Evolutionary conservation across 805 yeast species (phyloP).

Genomic region (Wickerhamomyces silvicola): DNA sequence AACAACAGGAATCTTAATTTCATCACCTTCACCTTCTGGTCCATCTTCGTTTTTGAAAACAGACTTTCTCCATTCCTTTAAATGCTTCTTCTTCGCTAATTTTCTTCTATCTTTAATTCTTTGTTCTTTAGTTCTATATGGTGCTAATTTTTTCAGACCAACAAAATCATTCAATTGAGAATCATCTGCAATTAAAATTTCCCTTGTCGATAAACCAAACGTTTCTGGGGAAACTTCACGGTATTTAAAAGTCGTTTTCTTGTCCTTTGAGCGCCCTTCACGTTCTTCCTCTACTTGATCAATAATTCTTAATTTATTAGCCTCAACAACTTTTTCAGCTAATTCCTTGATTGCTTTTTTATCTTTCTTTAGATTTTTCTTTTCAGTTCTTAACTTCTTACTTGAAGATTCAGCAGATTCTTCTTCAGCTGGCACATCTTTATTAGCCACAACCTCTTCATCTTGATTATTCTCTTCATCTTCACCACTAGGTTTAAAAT

Average conservation of each 20-base stretch:
- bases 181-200: slow-evolving; percentile 87
- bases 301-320: slow-evolving; percentile 55
- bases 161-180: slow-evolving; percentile 74
- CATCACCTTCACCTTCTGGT: slow-evolving; percentile 20
- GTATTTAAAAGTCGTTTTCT: slow-evolving; percentile 61
- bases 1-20: slow-evolving; percentile 20
- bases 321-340: slow-evolving; percentile 76
- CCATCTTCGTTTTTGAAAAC: slow-evolving; percentile 64
- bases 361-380: slow-evolving; percentile 57
- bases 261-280: slow-evolving; percentile 50
- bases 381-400: slow-evolving; percentile 44
- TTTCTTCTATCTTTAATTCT: slow-evolving; percentile 75
- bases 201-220: slow-evolving; percentile 79
- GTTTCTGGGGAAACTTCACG: slow-evolving; percentile 94
- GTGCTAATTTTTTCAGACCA: slow-evolving; percentile 89
- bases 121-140: slow-evolving; percentile 74
- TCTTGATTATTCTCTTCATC: slow-evolving; percentile 33
- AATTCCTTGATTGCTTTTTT: slow-evolving; percentile 53
- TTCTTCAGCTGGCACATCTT: slow-evolving; percentile 17
- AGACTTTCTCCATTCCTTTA: slow-evolving; percentile 85
- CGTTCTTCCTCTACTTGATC: slow-evolving; percentile 63
- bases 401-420: slow-evolving; percentile 24
- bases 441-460: slow-evolving; percentile 19
- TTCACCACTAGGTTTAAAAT: slow-evolving; percentile 33
- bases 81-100: slow-evolving; percentile 71